phyloP scores from a whole-genome alignment of 2,329 filamentous ascomycete genomes.

The Aphanocladium album region DNA sequence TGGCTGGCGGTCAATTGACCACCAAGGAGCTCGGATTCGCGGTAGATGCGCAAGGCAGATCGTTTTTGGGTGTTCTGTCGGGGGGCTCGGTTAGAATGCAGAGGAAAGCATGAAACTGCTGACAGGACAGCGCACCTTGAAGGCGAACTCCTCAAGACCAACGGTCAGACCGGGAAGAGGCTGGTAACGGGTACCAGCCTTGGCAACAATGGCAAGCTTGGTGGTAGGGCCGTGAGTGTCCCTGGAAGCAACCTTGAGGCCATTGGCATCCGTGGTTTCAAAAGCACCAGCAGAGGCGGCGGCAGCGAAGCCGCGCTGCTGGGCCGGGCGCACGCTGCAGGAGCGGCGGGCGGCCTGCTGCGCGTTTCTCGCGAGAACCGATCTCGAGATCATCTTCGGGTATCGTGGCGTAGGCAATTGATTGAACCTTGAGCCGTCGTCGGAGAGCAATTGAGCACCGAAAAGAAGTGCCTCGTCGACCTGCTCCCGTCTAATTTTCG shows the following conservation, averaged over 20 bases:
- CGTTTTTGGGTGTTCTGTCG: conserved; percentile 76
- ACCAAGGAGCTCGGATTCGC: conserved; percentile 93
- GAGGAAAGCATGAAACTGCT: conserved; percentile 42
- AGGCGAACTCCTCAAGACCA: conserved; percentile 90
- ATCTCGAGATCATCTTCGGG: conserved; percentile 59
- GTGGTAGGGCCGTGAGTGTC: conserved; percentile 85
- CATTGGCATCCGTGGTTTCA: conserved; percentile 77
- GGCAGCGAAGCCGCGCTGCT: conserved; percentile 55
- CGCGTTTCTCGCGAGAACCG: conserved; percentile 53
- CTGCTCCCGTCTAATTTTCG: conserved; percentile 41
- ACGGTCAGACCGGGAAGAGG: conserved; percentile 82
- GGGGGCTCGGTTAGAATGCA: conserved; percentile 19
- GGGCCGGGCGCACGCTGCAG: conserved; percentile 50
- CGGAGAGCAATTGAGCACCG: conserved; percentile 33
- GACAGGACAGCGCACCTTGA: conserved; percentile 62
- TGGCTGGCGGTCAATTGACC: conserved; percentile 83
- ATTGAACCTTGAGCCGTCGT: conserved; percentile 40
- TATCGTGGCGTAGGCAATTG: conserved; percentile 53
- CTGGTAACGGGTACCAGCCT: conserved; percentile 92
- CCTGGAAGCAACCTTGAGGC: conserved; percentile 88
- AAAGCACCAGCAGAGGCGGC: conserved; percentile 67
- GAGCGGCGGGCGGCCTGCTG: conserved; percentile 54
- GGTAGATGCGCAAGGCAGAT: conserved; percentile 85
- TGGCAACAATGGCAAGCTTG: conserved; percentile 85
- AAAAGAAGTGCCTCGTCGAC: conserved; percentile 39